Base-by-base conservation (phyloP, 352 stramenopile genomes). In the Pythium plurisporium region DNA sequence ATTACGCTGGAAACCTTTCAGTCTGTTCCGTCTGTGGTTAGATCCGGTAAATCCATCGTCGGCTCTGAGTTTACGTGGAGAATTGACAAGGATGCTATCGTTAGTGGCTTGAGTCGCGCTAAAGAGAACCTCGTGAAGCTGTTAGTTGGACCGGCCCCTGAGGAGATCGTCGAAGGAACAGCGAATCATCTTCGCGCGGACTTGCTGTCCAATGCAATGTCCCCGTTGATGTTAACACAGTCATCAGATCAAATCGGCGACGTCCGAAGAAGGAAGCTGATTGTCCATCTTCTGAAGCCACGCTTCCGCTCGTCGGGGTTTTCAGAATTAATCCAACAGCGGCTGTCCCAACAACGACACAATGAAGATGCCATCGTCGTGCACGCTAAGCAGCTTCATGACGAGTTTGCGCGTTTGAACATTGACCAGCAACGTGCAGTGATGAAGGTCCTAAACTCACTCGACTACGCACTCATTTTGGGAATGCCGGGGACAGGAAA, bases 401-500 rank as follows among this genome's bases (percentile, higher is more conserved):
- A 82, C 8, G 76, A 76, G 30, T 91, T 86, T 34, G 59, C 50
- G n/a, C 65, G 62, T 11, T 65, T 94, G 20, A 94, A 94, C 48
- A 70, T 86, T 10, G 84, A 94, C 49, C 84, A 94, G 48, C 80
- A 92, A 53, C 70, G 67, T 14, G 82, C 71, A 9, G 78, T 92
- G 4, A 62, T 79, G 33, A 83, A 85, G 46, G 79, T 94, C 1
- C 41, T 99, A 2, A 89, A 82, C 46, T 83, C 87, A 12, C 79
- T 98, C 50, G 94, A 99, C 68, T 99, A 98, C 61, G 76, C 89
- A 26, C 62, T 99, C 19, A 76, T 99, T 26, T 75, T 98, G 46
- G 96, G 95, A 42, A 95, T 98, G 74, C 95, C 95, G 5, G 95
- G 94, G 42, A 98, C 94, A 5, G 97, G 97, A 25, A 99, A 99